phyloP scores from a whole-genome alignment of 768 basidiomycete genomes.

The Xerocomus potaroensis region DNA sequence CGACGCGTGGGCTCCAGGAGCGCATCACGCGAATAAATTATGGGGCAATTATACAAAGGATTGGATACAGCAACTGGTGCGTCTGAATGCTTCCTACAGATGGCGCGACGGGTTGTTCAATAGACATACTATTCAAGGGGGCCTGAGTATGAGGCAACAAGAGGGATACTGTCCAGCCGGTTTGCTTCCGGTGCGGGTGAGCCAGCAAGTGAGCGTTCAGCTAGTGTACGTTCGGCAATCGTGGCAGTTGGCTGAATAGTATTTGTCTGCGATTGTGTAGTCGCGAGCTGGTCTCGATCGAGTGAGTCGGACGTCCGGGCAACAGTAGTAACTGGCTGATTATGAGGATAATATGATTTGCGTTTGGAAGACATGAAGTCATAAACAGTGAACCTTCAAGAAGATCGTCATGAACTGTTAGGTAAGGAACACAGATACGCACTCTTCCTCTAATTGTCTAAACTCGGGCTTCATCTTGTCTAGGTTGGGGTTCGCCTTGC shows the following conservation, averaged over 20 bases:
- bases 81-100: slow-evolving; percentile 1
- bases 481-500: slow-evolving; percentile 81
- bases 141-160: slow-evolving; percentile 23
- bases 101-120: neutral
- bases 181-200: slow-evolving; percentile 33
- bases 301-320: slow-evolving; percentile 27
- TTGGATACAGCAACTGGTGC: slow-evolving; percentile 2
- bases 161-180: slow-evolving; percentile 42
- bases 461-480: slow-evolving; percentile 90
- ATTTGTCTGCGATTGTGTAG: slow-evolving; percentile 35
- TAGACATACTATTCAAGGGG: slow-evolving; percentile 4
- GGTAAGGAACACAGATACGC: slow-evolving; percentile 24
- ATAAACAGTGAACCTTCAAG: slow-evolving; percentile 79
- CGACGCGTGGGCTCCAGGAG: neutral
- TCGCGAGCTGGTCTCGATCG: slow-evolving; percentile 24
- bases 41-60: slow-evolving; percentile 9
- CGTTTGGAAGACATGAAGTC: slow-evolving; percentile 73
- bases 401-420: slow-evolving; percentile 8
- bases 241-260: slow-evolving; percentile 42
- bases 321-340: slow-evolving; percentile 50
- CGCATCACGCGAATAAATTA: neutral
- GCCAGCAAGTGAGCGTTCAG: slow-evolving; percentile 40
- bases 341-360: slow-evolving; percentile 85
- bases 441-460: slow-evolving; percentile 92
- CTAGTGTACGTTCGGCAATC: slow-evolving; percentile 36